Evolutionary conservation across 352 stramenopile species (phyloP), one percentile per base, ranked within the genome.

Genomic region (Globisporangium heterothallicum): DNA sequence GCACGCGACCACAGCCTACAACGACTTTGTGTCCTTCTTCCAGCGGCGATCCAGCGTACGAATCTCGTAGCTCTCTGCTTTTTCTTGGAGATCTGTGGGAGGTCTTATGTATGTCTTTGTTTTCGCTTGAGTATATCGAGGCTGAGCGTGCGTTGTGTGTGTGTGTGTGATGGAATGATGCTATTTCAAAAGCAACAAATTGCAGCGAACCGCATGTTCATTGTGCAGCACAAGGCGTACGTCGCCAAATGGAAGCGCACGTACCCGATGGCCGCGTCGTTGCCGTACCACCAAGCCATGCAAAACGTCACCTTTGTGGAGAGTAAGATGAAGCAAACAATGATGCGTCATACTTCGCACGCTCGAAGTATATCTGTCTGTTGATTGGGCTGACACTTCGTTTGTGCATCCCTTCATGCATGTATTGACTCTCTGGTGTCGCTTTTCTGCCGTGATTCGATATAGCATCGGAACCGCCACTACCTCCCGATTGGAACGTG

Each of bases 111-210:
- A 22, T 12, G 25, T 41, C 18, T 25, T 47, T 40, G n/a, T n/a
- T n/a, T n/a, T n/a, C n/a, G n/a, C n/a, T n/a, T n/a, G n/a, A n/a
- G n/a, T n/a, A n/a, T n/a, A n/a, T n/a, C n/a, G n/a, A n/a, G 32
- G 24, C 7, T 32, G 8, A 38, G 34, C 32, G 30, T 30, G 6
- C 16, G 16, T 34, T 14, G 43, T 49, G 14, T 24, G 12, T 9
- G 19, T 26, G 6, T 10, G 50, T 22, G 22, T 13, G 10, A 2
- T 32, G 36, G n/a, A n/a, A n/a, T n/a, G n/a, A n/a, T n/a, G n/a
- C n/a, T n/a, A n/a, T n/a, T n/a, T n/a, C n/a, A n/a, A n/a, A n/a
- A 90, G 79, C 68, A 68, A 22, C 61, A 70, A 13, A 69, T 91
- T 24, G 79, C 79, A 2, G 72, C 68, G 30, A 91, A 91, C 42